Conservation (phyloP, 345 rosid species). For the Moringa oleifera region DNA sequence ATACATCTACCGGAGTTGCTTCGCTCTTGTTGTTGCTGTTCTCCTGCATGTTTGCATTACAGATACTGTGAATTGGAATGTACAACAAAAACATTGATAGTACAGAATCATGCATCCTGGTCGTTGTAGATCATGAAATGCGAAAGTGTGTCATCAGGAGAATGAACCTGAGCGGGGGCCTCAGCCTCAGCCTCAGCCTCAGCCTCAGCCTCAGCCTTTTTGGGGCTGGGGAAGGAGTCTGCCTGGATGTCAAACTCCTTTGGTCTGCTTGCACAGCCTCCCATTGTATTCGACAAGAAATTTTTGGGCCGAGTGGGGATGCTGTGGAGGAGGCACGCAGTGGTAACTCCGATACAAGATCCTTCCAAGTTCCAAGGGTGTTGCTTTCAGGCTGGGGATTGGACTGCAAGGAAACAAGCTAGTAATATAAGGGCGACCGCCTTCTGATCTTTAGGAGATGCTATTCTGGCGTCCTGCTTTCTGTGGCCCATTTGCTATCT, state of each 20-base stretch:
- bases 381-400: conserved; percentile 2
- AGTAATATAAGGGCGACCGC: conserved; percentile 13
- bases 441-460: conserved; percentile 16
- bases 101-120: too few relatives aligned
- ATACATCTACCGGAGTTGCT: conserved; percentile 34
- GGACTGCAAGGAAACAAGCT: neutral
- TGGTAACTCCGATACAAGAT: too few relatives aligned
- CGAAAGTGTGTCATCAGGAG: too few relatives aligned
- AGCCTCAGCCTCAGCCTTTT: conserved; percentile 21
- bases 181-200: conserved; percentile 16
- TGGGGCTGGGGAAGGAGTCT: conserved; percentile 16
- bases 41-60: too few relatives aligned
- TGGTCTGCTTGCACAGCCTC: conserved; percentile 13
- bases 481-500: neutral
- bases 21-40: conserved; percentile 26
- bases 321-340: too few relatives aligned
- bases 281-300: neutral
- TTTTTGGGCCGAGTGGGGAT: neutral
- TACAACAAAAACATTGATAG: too few relatives aligned
- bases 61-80: too few relatives aligned
- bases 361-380: too few relatives aligned
- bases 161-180: conserved; percentile 6
- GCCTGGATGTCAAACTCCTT: conserved; percentile 21
- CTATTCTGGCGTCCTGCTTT: conserved; percentile 1
- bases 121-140: too few relatives aligned